Percentiles rank a stretch among this genome's conserved stretches.
phyloP scores from a whole-genome alignment of 176 grass and related monocot species.

The Carex littledalei region DNA sequence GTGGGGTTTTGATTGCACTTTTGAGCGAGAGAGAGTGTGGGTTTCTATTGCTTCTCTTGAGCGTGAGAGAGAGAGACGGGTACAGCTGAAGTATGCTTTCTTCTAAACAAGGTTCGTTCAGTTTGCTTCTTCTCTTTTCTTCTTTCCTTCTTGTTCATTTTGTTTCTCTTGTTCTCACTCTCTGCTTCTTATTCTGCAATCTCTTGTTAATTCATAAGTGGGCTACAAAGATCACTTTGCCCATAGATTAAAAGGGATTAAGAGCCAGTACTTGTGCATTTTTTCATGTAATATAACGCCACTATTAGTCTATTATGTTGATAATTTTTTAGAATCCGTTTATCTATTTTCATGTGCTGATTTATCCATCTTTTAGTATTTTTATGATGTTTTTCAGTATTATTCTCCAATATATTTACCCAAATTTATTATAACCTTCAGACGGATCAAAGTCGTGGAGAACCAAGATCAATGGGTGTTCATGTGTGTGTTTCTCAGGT shows the following conservation, averaged over 20 bases:
- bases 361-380: background rate
- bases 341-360: background rate
- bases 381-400: background rate
- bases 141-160: background rate
- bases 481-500: background rate
- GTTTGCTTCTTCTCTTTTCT: background rate
- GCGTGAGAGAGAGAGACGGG: background rate
- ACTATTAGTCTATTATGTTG: background rate
- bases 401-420: background rate
- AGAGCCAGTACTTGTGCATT: background rate
- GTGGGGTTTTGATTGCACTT: background rate
- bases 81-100: background rate
- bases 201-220: background rate
- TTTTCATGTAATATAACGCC: background rate
- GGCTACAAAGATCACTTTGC: background rate
- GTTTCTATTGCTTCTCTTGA: background rate
- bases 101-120: slow-evolving; percentile 1
- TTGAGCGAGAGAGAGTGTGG: background rate
- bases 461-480: background rate
- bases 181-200: background rate
- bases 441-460: background rate
- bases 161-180: background rate
- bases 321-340: background rate
- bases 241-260: background rate
- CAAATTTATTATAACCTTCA: background rate